These are phyloP conservation scores for Kwoniella dendrophila DNA, from an alignment of 768 basidiomycete species.

Conservation along the genomic window DNA sequence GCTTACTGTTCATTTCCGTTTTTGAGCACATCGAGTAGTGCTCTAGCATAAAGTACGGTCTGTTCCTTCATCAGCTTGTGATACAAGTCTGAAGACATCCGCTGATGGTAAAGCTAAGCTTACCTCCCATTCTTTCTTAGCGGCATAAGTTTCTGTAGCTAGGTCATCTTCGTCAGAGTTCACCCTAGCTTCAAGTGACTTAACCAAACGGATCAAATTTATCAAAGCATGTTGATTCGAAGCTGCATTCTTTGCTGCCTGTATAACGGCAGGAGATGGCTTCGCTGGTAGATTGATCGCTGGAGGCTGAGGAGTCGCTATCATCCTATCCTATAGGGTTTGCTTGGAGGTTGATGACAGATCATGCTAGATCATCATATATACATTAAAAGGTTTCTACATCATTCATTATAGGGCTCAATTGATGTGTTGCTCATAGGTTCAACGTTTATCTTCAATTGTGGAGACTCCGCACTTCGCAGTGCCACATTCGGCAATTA, in stretches of 20 bases:
- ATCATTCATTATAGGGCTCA: no score
- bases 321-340: not conserved
- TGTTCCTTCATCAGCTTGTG: constrained; percentile 1
- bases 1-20: constrained; percentile 28
- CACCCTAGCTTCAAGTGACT: constrained; percentile 32
- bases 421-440: no score
- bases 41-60: constrained; percentile 37
- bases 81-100: constrained; percentile 5
- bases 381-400: no score
- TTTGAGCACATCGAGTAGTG: constrained; percentile 28
- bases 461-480: not conserved
- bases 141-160: constrained; percentile 5
- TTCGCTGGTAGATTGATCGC: not conserved
- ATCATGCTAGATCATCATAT: no score
- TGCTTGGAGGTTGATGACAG: no score
- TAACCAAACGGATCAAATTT: constrained; percentile 44
- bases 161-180: constrained; percentile 26
- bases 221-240: constrained; percentile 42
- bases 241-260: constrained; percentile 36
- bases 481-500: constrained; percentile 20
- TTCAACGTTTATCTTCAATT: no score
- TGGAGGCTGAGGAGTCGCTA: not conserved
- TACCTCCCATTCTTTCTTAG: constrained; percentile 42
- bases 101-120: constrained; percentile 1
- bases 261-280: constrained; percentile 17